phyloP scores from a whole-genome alignment of 305 asterid genomes.

The Solanum hybrid region DNA sequence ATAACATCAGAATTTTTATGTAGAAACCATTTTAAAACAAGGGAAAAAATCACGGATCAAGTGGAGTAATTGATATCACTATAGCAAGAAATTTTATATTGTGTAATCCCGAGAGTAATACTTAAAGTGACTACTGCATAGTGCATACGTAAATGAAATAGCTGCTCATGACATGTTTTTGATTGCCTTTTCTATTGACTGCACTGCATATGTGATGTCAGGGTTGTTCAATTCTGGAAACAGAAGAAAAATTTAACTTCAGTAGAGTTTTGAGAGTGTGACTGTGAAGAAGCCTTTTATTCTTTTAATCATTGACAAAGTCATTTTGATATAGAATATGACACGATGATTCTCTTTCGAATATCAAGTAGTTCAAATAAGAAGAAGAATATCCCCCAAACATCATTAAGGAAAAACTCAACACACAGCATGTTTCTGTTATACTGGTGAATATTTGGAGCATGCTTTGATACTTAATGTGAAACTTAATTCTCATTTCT shows the following conservation, averaged over 20 bases:
- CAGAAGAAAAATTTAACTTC: not conserved
- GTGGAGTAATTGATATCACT: not conserved
- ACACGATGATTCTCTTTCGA: not conserved
- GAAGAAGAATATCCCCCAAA: not conserved
- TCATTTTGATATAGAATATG: not conserved
- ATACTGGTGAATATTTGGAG: not conserved
- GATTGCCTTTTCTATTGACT: not conserved
- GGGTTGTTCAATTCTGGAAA: not conserved
- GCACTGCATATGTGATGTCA: not conserved
- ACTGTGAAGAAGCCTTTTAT: not conserved
- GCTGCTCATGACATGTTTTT: not conserved
- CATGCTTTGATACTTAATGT: not conserved
- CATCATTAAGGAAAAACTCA: not conserved
- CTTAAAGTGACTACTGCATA: no score
- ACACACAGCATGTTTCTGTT: not conserved
- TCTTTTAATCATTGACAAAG: not conserved
- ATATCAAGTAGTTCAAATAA: no score
- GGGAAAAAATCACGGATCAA: not conserved
- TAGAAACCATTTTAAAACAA: no score
- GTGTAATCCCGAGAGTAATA: not conserved
- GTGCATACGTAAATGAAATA: no score
- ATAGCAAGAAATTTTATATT: no score
- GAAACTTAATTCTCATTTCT: not conserved
- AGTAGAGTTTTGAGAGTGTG: not conserved
- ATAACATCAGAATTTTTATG: no score